A percentile compares a stretch with the other conserved stretches of the same genome.
These are phyloP conservation scores for Mycena crocata DNA, from an alignment of 768 basidiomycete genomes.

Conservation along the genomic window DNA sequence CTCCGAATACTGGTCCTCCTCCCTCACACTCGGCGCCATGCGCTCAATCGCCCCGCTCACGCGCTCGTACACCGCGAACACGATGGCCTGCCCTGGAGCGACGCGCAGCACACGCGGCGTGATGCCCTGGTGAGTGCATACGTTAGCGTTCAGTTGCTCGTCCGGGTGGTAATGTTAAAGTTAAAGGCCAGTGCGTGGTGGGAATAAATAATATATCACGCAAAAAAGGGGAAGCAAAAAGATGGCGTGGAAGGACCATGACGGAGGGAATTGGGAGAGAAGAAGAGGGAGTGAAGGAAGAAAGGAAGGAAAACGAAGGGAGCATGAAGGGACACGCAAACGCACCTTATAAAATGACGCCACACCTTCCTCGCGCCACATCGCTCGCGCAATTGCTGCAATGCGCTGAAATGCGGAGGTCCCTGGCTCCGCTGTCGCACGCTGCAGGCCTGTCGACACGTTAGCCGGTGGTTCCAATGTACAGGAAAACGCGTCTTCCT, in stretches of 20 bases:
- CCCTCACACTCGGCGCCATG: slow-evolving; percentile 63
- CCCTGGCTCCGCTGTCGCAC: slow-evolving; percentile 78
- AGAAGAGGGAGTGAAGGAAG: no score
- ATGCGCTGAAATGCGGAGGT: slow-evolving; percentile 86
- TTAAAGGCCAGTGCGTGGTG: no score
- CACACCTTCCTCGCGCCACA: slow-evolving; percentile 93
- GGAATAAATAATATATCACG: no score
- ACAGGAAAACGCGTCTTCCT: no score
- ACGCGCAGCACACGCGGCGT: slow-evolving; percentile 96
- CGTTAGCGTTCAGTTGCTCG: no score
- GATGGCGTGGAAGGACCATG: no score
- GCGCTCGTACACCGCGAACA: slow-evolving; percentile 96
- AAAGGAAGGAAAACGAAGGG: no score
- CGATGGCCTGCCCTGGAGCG: slow-evolving; percentile 96
- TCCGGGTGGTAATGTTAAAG: no score
- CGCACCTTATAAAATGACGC: slow-evolving; percentile 87
- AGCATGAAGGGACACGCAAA: no score
- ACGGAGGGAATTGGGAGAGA: no score
- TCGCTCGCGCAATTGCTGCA: slow-evolving; percentile 82
- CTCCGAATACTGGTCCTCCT: slow-evolving; percentile 78
- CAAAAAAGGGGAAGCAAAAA: no score
- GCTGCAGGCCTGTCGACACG: slow-evolving; percentile 80
- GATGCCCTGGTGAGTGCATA: slow-evolving; percentile 74
- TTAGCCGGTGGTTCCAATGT: neutral
- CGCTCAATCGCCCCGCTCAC: slow-evolving; percentile 82